Evolutionary conservation across 805 yeast species (phyloP), one percentile per base, ranked within the genome.

Genomic region (Metschnikowia koreensis): DNA sequence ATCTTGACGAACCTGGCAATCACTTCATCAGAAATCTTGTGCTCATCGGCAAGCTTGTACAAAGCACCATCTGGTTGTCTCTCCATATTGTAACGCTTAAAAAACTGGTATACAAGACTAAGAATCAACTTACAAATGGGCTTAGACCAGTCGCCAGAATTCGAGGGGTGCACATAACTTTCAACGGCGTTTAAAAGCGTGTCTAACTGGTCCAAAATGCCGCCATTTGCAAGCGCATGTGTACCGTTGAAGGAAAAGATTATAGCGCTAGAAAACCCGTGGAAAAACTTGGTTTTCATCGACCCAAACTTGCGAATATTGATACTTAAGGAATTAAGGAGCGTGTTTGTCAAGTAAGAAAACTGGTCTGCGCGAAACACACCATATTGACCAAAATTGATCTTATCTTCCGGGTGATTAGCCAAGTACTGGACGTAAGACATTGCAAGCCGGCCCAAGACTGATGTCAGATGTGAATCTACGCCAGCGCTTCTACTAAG

Each of bases 141-240:
- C 28, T 78, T 68, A 0, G 96, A 80, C 97, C 98, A 92, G n/a
- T 79, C 77, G 0, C 97, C 98, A n/a, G 76, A 67, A 65, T 92
- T 92, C 0, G 98, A 91, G 7, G 99, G 99, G 66, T 94, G 97
- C 3, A 84, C 84, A 67, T 86, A 89, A 16, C 97, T 88, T 55
- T 81, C 86, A 6, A 91, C 73, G 0, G 96, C 82, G 48, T 83
- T 82, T n/a, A 87, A 59, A 28, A 88, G 70, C 0, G 82, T 76
- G 22, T 73, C 71, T 6, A 92, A 61, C 45, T 77, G 72, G 15
- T 75, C 80, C 58, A 86, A 64, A 22, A 84, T 74, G 6, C 83
- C 83, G 16, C 65, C 73, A 9, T 64, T 52, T 1, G 67, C 77
- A 11, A 70, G 58, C 0, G 76, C 71, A 37, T 64, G 59, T 4